phyloP scores from a whole-genome alignment of 1,284 basidiomycete genomes.

The Malassezia vespertilionis region DNA sequence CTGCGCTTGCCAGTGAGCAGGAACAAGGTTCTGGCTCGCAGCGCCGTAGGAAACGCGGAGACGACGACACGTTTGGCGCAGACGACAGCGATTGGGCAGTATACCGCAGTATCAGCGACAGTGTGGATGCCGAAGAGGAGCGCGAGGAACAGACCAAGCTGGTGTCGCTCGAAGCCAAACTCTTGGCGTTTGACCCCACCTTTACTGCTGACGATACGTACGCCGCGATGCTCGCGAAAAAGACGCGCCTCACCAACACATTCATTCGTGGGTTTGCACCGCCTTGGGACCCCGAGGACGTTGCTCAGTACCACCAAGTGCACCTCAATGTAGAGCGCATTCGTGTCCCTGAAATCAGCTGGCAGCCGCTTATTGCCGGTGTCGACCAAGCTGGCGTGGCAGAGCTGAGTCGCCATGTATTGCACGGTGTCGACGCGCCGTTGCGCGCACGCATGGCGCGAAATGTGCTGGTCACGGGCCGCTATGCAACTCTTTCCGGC shows the following conservation, averaged over 20 bases:
- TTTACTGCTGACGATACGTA: slow-evolving; percentile 75
- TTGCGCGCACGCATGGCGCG: slow-evolving; percentile 55
- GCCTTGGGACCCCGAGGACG: slow-evolving; percentile 43
- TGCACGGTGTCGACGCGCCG: slow-evolving; percentile 66
- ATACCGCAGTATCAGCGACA: slow-evolving; percentile 85
- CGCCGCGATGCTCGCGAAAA: slow-evolving; percentile 62
- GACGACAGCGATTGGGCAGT: slow-evolving; percentile 96
- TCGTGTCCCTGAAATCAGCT: slow-evolving; percentile 84
- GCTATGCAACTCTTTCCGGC: slow-evolving; percentile 19
- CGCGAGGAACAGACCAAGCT: slow-evolving; percentile 76
- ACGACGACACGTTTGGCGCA: slow-evolving; percentile 83
- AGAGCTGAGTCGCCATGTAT: slow-evolving; percentile 74
- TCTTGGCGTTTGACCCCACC: slow-evolving; percentile 69
- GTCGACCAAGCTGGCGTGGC: slow-evolving; percentile 86
- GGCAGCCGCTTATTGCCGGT: slow-evolving; percentile 84
- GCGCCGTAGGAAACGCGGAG: slow-evolving; percentile 29
- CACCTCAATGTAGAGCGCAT: slow-evolving; percentile 89
- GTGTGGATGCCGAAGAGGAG: slow-evolving; percentile 83
- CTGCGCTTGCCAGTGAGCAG: slow-evolving; percentile 66
- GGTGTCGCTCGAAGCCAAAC: slow-evolving; percentile 64
- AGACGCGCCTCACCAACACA: slow-evolving; percentile 71
- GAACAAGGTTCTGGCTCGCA: slow-evolving; percentile 49
- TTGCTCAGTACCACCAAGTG: slow-evolving; percentile 62
- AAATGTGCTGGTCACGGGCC: slow-evolving; percentile 12
- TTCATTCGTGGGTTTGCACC: slow-evolving; percentile 55